phyloP scores from a whole-genome alignment of 495 filamentous ascomycete genomes.

The Bathelium albidoporum region DNA sequence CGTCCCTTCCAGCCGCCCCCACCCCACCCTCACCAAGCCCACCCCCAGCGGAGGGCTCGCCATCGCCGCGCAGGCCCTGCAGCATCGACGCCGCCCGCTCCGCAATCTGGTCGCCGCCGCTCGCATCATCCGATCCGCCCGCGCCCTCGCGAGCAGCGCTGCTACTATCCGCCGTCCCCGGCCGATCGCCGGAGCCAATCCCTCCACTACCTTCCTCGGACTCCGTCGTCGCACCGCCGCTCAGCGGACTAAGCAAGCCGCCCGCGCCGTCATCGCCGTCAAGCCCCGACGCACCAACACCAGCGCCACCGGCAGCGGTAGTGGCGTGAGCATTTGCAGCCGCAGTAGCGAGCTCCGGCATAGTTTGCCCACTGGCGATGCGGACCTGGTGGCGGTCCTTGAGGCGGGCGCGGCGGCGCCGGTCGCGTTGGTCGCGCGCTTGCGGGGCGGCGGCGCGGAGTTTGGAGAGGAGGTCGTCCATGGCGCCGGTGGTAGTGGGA shows the following conservation, averaged over 20 bases:
- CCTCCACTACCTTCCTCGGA: not conserved
- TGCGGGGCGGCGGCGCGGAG: conserved; percentile 87
- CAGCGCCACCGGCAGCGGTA: conserved; percentile 33
- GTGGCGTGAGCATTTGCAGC: conserved; percentile 5
- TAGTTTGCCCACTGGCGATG: conserved; percentile 74
- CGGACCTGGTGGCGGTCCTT: conserved; percentile 91
- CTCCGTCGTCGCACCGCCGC: not conserved
- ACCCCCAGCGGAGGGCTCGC: conserved; percentile 26
- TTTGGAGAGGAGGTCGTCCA: conserved; percentile 96
- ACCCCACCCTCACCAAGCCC: conserved; percentile 26
- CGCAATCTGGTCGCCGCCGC: conserved; percentile 64
- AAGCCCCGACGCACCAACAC: not conserved
- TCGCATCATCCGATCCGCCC: not conserved
- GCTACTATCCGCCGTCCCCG: conserved; percentile 29
- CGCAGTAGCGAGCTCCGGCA: conserved; percentile 54
- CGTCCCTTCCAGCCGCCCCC: no score
- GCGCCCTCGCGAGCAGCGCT: conserved; percentile 23
- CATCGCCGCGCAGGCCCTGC: conserved; percentile 58
- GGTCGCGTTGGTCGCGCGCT: conserved; percentile 73
- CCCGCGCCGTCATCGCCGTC: not conserved
- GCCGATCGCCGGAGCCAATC: conserved; percentile 30
- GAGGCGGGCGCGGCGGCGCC: conserved; percentile 73
- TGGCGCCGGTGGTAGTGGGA: conserved; percentile 76
- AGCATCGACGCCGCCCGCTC: conserved; percentile 74
- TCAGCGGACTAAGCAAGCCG: conserved; percentile 20